These are phyloP conservation scores for Eragrostis tef DNA, from an alignment of 202 grass and related monocot genomes.

Conservation along the genomic window DNA sequence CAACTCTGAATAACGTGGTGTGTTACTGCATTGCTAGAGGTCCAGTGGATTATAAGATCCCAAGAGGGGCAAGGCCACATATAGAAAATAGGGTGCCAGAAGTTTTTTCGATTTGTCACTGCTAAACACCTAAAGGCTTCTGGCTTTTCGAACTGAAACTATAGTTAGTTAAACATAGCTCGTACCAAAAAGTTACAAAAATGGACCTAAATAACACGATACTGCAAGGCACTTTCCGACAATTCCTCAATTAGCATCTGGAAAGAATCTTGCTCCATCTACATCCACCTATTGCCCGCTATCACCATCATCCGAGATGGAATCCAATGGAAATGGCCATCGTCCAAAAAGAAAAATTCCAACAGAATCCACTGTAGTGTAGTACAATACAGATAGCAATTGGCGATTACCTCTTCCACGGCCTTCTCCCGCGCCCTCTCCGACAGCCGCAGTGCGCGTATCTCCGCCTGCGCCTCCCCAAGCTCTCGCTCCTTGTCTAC, in stretches of 20 bases:
- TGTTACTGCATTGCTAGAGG: background rate
- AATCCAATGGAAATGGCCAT: constrained; percentile 11
- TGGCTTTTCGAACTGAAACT: constrained; percentile 13
- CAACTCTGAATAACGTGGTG: background rate
- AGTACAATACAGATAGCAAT: constrained; percentile 14
- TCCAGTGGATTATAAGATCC: background rate
- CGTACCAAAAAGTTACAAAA: background rate
- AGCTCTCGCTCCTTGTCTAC: constrained; percentile 88
- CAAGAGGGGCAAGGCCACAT: background rate
- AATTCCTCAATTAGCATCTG: background rate
- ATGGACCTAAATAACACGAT: constrained; percentile 6
- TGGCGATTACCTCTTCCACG: constrained; percentile 81
- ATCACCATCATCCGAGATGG: constrained; percentile 12
- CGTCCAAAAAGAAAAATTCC: constrained; percentile 15
- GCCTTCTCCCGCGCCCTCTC: constrained; percentile 97
- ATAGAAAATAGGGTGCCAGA: background rate
- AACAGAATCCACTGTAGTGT: background rate
- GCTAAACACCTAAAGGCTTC: background rate
- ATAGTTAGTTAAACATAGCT: background rate
- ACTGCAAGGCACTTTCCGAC: background rate
- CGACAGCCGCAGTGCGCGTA: constrained; percentile 83
- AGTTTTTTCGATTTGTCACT: background rate
- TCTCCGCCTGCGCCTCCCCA: constrained; percentile 86
- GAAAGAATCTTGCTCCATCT: background rate
- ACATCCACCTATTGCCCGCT: background rate